Base-by-base conservation (phyloP, 805 yeast genomes). In the Wickerhamomyces pijperi region DNA sequence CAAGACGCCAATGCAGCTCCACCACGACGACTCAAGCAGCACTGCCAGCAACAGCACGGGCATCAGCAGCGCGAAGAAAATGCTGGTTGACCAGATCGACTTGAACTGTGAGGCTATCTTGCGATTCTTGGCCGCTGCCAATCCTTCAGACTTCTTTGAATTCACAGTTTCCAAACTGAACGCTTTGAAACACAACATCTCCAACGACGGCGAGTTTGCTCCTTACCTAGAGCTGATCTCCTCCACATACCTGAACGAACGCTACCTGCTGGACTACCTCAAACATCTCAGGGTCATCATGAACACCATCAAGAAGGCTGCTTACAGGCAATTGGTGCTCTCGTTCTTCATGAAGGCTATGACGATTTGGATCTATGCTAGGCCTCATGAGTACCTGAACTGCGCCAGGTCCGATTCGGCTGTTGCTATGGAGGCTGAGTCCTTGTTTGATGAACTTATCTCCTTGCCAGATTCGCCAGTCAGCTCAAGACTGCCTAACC, bases 121-220 rank as follows among this genome's bases (percentile, higher is more conserved):
- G 16, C 54, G 66, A 31, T 75, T 60, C 49, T 35, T 73, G 8
- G 71, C 78, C 1, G 72, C 77, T 14, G 58, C 78, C 3, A 73
- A 75, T 48, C 67, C 72, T 23, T 38, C 42, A 0, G 73, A 69
- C 36, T 68, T 59, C 42, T 63, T 58, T 20, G 54, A 58, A 9
- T 68, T 62, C 49, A 39, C 59, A 37, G 54, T 50, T 3, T 38
- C 44, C 7, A 57, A 58, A 32, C 47, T 63, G 16, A 50, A 46
- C 28, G 48, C 46, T 19, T 40, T 60, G 25, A 60, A 56, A 25
- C 72, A 67, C 35, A 47, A 67, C 36, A 45, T 60, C 21, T 42
- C 54, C 3, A 58, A 57, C 23, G 70, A 65, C 36, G 43, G 51
- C 19, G 62, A 66, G 11, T 59, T 59, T 35, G 54, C 72, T 14